Percentiles rank a stretch among this genome's conserved stretches.
Evolutionary conservation across 129 eudicot species (phyloP).

Genomic region (Flaveria bidentis): DNA sequence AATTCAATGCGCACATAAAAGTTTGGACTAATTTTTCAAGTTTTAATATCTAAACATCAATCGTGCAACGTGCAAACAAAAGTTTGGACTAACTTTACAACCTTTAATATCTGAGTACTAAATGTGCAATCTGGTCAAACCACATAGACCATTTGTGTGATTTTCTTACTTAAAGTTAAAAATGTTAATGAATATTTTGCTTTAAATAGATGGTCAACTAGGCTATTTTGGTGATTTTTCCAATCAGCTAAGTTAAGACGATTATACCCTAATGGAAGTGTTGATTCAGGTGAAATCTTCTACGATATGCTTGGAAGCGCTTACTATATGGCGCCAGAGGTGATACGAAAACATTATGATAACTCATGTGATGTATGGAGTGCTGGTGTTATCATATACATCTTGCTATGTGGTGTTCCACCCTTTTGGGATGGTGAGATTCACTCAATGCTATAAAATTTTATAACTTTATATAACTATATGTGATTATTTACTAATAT

Average conservation of each 20-base stretch:
- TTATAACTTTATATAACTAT: not conserved
- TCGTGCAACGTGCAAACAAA: no score
- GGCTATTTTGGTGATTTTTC: not conserved
- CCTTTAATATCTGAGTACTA: no score
- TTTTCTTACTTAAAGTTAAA: no score
- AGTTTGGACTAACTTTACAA: no score
- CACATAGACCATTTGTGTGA: no score
- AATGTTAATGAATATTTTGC: not conserved
- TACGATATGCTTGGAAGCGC: conserved; percentile 16
- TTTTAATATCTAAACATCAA: no score
- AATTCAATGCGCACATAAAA: no score
- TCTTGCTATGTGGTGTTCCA: conserved; percentile 12
- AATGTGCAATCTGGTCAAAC: no score
- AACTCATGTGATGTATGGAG: conserved; percentile 16
- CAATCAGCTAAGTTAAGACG: not conserved
- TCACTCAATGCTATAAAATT: not conserved
- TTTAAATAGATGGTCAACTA: not conserved
- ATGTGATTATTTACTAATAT: not conserved
- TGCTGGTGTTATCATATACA: conserved; percentile 20
- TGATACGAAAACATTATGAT: not conserved
- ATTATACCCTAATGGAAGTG: not conserved
- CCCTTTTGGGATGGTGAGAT: conserved; percentile 18
- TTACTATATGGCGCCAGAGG: conserved; percentile 18
- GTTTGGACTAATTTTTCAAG: no score
- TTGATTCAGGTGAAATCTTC: conserved; percentile 11